Evolutionary conservation across 805 yeast species (phyloP).

Genomic region (Spathaspora gorwiae): DNA sequence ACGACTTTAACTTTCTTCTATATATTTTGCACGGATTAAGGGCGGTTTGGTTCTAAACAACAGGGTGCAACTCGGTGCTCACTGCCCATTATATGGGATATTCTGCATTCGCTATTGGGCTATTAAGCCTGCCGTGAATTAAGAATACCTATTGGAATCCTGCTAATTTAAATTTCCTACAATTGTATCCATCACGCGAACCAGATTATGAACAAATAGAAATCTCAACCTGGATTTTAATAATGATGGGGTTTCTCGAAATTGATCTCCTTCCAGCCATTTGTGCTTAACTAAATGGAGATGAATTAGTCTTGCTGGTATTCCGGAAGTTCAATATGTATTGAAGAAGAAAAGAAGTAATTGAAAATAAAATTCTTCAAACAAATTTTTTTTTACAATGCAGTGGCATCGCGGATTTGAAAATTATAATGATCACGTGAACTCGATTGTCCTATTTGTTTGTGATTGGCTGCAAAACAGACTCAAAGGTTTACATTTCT

Average conservation of each 20-base stretch:
- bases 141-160: too few relatives aligned
- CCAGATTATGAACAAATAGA: conserved; percentile 16
- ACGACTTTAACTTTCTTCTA: too few relatives aligned
- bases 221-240: conserved; percentile 28
- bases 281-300: conserved; percentile 42
- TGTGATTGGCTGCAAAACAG: too few relatives aligned
- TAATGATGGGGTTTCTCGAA: conserved; percentile 18
- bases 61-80: too few relatives aligned
- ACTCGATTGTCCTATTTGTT: too few relatives aligned
- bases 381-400: background rate
- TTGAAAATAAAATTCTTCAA: background rate
- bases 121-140: too few relatives aligned
- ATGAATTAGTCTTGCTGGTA: conserved; percentile 43
- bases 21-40: too few relatives aligned
- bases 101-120: too few relatives aligned
- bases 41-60: too few relatives aligned
- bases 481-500: too few relatives aligned
- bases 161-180: background rate
- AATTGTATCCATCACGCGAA: conserved; percentile 44
- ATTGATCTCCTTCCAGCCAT: conserved; percentile 46
- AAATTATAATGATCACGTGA: too few relatives aligned
- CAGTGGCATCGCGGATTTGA: background rate
- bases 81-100: too few relatives aligned
- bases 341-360: conserved; percentile 12
- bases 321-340: conserved; percentile 38